A percentile compares a stretch with the other conserved stretches of the same genome.
phyloP scores from a whole-genome alignment of 1,284 basidiomycete species.

The Ganoderma meredithae region DNA sequence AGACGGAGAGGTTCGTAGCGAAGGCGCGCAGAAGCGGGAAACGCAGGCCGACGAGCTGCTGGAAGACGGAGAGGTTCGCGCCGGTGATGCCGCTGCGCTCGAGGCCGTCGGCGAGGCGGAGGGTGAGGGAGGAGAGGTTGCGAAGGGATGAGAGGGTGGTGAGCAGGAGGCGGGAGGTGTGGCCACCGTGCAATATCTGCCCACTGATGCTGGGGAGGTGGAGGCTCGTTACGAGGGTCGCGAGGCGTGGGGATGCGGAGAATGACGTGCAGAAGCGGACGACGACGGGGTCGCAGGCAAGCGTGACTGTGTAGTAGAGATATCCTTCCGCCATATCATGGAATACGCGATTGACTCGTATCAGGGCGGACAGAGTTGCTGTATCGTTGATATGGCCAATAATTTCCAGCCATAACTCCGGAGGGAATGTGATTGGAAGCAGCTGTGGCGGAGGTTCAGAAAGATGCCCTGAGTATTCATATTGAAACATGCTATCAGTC shows the following conservation, averaged over 20 bases:
- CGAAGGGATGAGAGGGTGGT: background rate
- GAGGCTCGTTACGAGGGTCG: background rate
- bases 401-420: slow-evolving; percentile 17
- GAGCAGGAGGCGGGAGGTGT: background rate
- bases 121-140: slow-evolving; percentile 1
- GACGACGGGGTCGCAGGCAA: background rate
- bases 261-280: background rate
- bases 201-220: background rate
- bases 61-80: background rate
- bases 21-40: slow-evolving; percentile 13
- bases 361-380: background rate
- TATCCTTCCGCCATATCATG: background rate
- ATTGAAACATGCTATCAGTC: background rate
- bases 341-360: slow-evolving; percentile 3
- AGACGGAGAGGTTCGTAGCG: slow-evolving; percentile 4
- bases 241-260: background rate
- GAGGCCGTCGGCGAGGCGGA: background rate
- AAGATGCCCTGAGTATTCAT: background rate
- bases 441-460: slow-evolving; percentile 4
- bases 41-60: background rate
- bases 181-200: background rate
- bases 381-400: background rate
- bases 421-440: background rate
- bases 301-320: slow-evolving; percentile 10
- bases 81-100: background rate